Evolutionary conservation across 768 basidiomycete species (phyloP), one percentile per base, ranked within the genome.

Genomic region (Russula ochroleuca): DNA sequence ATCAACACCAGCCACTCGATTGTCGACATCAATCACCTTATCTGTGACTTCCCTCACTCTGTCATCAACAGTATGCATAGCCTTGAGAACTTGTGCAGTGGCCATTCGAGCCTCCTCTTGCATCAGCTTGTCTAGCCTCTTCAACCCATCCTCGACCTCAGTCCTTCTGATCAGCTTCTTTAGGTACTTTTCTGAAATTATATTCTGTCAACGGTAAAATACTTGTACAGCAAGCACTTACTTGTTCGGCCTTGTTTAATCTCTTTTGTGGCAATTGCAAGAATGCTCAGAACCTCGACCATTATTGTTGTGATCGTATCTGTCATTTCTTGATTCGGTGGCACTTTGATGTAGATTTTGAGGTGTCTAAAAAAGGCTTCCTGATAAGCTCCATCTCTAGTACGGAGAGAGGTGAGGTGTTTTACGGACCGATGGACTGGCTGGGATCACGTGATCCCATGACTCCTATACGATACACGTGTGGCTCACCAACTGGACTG

Each of bases 101-200:
- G 43, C 61, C 45, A 61, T 38, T 19, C 13, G 33, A 25, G 35
- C 35, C 45, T 62, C 28, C 33, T 55, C 45, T 3, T 55, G 23
- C 33, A 28, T 62, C 35, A 55, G 11, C 13, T 48, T 55, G 28
- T 62, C 45, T 19, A 55, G 14, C n/a, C n/a, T 54, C n/a, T 49
- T 38, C 15, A 55, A 6, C 14, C 25, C 45, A 40, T 40, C 45
- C n/a, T 54, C 35, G 2, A 54, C 17, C n/a, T 47, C 43, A 13
- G 53, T 10, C 19, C 15, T 55, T n/a, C 33, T 23, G 7, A 23
- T 1, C 21, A 62, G n/a, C 9, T n/a, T 55, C 17, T 40, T 62
- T 19, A 47, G 2, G 28, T 47, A 55, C 2, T 28, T 62, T 13
- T 28, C 61, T 62, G 14, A 31, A 55, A 4, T 25, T 14, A 2